phyloP scores from a whole-genome alignment of 768 basidiomycete species.

The Lentinula edodes region DNA sequence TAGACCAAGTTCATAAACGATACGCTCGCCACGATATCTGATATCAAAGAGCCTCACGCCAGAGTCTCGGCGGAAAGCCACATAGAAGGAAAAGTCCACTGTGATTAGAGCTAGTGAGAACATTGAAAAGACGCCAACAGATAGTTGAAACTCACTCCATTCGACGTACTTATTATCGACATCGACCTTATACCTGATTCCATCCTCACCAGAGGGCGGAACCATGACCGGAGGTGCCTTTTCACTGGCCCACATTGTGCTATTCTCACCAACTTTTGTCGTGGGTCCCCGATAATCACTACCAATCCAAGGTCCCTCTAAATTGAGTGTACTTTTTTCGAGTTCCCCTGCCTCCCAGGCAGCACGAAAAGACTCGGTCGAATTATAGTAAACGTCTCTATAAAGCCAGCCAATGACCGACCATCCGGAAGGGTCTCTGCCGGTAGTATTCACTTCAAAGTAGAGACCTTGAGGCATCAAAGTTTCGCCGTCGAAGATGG shows the following conservation, averaged over 20 bases:
- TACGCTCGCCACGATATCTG: slow-evolving; percentile 32
- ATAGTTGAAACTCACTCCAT: slow-evolving; percentile 9
- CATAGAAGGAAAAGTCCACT: slow-evolving; percentile 17
- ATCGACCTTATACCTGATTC: not conserved
- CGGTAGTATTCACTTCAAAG: slow-evolving; percentile 18
- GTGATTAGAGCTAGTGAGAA: not conserved
- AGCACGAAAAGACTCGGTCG: slow-evolving; percentile 13
- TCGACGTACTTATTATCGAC: slow-evolving; percentile 12
- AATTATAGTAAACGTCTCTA: slow-evolving; percentile 15
- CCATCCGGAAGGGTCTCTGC: slow-evolving; percentile 15
- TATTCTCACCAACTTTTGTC: not conserved
- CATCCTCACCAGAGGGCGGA: slow-evolving; percentile 11
- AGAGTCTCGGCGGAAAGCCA: slow-evolving; percentile 51
- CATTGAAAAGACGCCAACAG: not conserved
- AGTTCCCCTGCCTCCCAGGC: slow-evolving; percentile 15
- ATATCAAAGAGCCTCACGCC: slow-evolving; percentile 40
- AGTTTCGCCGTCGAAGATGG: slow-evolving; percentile 12
- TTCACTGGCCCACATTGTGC: slow-evolving; percentile 6
- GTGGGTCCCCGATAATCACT: slow-evolving; percentile 9
- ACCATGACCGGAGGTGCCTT: slow-evolving; percentile 13
- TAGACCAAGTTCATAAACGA: slow-evolving; percentile 43
- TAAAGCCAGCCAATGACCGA: slow-evolving; percentile 16
- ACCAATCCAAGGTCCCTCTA: slow-evolving; percentile 15
- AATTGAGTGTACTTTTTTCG: slow-evolving; percentile 13
- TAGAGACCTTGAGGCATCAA: slow-evolving; percentile 18